Conservation (phyloP, 306 rosid genomes). For the Albizia julibrissin region DNA sequence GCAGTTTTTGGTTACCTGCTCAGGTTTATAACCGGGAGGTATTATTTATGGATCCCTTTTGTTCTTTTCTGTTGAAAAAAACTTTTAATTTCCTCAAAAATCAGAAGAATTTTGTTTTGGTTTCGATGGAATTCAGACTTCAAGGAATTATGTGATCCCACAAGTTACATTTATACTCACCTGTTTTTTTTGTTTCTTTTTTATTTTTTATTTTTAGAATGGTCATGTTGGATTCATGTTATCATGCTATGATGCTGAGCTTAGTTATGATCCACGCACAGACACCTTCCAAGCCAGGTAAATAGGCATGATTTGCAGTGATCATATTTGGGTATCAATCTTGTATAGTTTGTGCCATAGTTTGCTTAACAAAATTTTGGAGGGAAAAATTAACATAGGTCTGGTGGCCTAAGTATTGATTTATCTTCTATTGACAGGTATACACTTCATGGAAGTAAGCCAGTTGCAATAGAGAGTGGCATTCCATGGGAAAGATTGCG, state of each 20-base stretch:
- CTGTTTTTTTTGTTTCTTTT: too few relatives aligned
- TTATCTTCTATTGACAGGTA: constrained; percentile 54
- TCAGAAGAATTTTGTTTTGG: not conserved
- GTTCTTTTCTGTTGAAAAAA: not conserved
- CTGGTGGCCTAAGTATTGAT: constrained; percentile 32
- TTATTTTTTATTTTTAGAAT: constrained; percentile 50
- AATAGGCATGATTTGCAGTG: constrained; percentile 26
- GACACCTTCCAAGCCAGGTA: constrained; percentile 97
- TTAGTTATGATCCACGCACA: constrained; percentile 72
- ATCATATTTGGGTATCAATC: not conserved
- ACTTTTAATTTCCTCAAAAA: not conserved
- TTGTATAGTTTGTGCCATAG: not conserved
- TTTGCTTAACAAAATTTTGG: constrained; percentile 8
- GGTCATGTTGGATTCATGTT: constrained; percentile 96
- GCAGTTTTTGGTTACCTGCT: constrained; percentile 85
- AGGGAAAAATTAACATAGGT: constrained; percentile 26
- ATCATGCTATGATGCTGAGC: constrained; percentile 96
- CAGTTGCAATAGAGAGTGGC: constrained; percentile 61
- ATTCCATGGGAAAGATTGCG: constrained; percentile 89
- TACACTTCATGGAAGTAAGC: constrained; percentile 91
- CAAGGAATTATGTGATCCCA: constrained; percentile 10
- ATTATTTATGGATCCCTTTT: constrained; percentile 30
- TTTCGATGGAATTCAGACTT: constrained; percentile 9
- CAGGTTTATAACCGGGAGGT: constrained; percentile 98
- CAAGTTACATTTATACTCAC: constrained; percentile 21